A percentile compares a stretch with the other conserved stretches of the same genome.
Evolutionary conservation across 305 asterid genomes (phyloP).

Genomic region (Fraxinus xanthoxyloides): DNA sequence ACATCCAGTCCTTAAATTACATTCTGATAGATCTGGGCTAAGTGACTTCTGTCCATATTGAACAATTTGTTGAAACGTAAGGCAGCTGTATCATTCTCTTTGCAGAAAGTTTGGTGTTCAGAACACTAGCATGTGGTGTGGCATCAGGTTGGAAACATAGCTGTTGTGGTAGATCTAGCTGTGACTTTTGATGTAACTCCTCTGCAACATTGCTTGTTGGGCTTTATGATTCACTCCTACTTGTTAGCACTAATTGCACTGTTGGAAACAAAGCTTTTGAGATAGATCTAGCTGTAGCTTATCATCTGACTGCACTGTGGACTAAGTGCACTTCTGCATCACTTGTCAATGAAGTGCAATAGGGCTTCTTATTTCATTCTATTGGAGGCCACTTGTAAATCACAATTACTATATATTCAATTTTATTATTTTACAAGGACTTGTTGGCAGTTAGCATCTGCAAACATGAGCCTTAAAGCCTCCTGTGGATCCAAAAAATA

Average conservation of each 20-base stretch:
- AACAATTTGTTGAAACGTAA: not conserved
- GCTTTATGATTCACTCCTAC: not conserved
- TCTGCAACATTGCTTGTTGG: not conserved
- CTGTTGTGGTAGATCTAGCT: slow-evolving; percentile 8
- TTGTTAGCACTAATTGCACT: not conserved
- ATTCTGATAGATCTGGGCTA: not conserved
- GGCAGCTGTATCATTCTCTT: slow-evolving; percentile 4
- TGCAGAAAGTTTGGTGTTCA: not conserved
- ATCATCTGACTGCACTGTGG: slow-evolving; percentile 10
- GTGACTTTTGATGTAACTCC: not conserved
- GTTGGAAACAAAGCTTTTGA: not conserved
- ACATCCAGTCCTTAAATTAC: not conserved
- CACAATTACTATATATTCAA: not conserved
- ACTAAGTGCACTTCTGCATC: slow-evolving; percentile 10
- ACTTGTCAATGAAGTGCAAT: slow-evolving; percentile 9
- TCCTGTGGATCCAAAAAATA: slow-evolving; percentile 6
- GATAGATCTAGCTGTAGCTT: slow-evolving; percentile 13
- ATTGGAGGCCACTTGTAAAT: slow-evolving; percentile 8
- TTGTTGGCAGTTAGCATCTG: not conserved
- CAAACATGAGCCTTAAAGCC: not conserved
- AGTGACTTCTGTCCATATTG: not conserved
- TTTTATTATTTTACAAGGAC: slow-evolving; percentile 9
- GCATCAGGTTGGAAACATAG: slow-evolving; percentile 1
- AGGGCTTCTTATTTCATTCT: slow-evolving; percentile 19
- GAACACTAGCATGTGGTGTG: not conserved